Evolutionary conservation across 2,329 filamentous ascomycete species (phyloP).

Genomic region (Hortaea sp.): DNA sequence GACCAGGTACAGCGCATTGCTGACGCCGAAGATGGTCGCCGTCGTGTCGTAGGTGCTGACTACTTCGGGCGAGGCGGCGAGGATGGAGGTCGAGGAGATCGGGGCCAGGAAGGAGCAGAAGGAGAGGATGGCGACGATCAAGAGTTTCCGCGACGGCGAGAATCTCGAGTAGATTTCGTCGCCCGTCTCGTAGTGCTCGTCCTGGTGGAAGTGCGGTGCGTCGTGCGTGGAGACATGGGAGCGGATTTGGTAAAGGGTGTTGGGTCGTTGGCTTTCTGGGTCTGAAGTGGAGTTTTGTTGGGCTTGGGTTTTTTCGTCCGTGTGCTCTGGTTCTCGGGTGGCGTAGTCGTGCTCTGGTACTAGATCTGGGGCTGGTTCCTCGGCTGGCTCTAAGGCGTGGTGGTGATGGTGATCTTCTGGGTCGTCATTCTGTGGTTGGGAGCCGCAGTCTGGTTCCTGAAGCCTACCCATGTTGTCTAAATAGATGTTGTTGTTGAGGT

Average conservation of each 20-base stretch:
- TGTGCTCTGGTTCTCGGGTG: not conserved
- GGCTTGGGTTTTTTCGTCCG: not conserved
- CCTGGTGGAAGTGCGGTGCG: slow-evolving; percentile 8
- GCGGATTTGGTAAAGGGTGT: slow-evolving; percentile 16
- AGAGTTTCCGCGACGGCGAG: slow-evolving; percentile 49
- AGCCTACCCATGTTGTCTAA: too few relatives aligned
- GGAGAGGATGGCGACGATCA: slow-evolving; percentile 59
- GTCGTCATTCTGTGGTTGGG: too few relatives aligned
- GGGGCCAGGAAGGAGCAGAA: slow-evolving; percentile 70
- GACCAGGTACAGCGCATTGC: slow-evolving; percentile 64
- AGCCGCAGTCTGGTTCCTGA: too few relatives aligned
- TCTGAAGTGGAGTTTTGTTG: not conserved
- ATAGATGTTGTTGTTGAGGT: too few relatives aligned
- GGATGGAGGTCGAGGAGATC: slow-evolving; percentile 61
- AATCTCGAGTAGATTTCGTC: slow-evolving; percentile 56
- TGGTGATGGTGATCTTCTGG: not conserved
- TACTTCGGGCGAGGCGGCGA: slow-evolving; percentile 66
- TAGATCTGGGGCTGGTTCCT: not conserved
- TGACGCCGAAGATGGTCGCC: slow-evolving; percentile 60
- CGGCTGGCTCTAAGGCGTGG: not conserved
- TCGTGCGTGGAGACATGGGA: slow-evolving; percentile 25
- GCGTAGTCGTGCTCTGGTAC: not conserved
- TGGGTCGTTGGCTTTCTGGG: slow-evolving; percentile 5
- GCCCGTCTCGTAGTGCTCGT: slow-evolving; percentile 31
- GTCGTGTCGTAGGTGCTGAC: slow-evolving; percentile 48